Conservation (phyloP, 495 filamentous ascomycete species). For the Tirmania nivea region DNA sequence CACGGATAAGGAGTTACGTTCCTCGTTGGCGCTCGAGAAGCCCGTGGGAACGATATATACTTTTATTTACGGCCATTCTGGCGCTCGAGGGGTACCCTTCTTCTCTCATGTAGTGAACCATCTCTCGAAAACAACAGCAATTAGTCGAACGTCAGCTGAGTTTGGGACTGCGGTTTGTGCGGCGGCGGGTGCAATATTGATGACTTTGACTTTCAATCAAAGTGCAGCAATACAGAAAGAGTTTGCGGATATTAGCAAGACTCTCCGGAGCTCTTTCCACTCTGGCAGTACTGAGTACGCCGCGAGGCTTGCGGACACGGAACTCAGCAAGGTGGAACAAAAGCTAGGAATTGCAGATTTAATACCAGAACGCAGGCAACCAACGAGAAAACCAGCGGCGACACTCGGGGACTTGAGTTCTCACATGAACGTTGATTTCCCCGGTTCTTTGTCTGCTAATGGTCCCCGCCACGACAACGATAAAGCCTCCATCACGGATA, state of each 20-base stretch:
- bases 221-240: slow-evolving; percentile 10
- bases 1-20: slow-evolving; percentile 29
- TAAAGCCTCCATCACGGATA: slow-evolving; percentile 32
- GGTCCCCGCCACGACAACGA: slow-evolving; percentile 50
- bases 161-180: slow-evolving; percentile 9
- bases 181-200: slow-evolving; percentile 2
- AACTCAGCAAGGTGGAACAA: slow-evolving; percentile 18
- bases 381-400: slow-evolving; percentile 2
- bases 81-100: slow-evolving; percentile 25
- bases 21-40: slow-evolving; percentile 33
- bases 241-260: slow-evolving; percentile 5
- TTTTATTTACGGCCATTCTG: slow-evolving; percentile 30
- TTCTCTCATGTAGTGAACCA: slow-evolving; percentile 12
- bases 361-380: slow-evolving; percentile 10
- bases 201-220: slow-evolving; percentile 11
- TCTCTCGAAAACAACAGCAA: neutral
- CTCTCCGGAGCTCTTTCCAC: neutral
- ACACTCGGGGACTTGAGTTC: slow-evolving; percentile 12
- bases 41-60: slow-evolving; percentile 35
- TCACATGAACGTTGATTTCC: slow-evolving; percentile 25
- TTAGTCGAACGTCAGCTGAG: neutral
- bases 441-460: slow-evolving; percentile 30
- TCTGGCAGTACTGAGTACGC: slow-evolving; percentile 2
- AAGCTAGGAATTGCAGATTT: slow-evolving; percentile 24
- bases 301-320: slow-evolving; percentile 12